Evolutionary conservation across 2,329 filamentous ascomycete species (phyloP).

Genomic region (Aspergillus sclerotialis): DNA sequence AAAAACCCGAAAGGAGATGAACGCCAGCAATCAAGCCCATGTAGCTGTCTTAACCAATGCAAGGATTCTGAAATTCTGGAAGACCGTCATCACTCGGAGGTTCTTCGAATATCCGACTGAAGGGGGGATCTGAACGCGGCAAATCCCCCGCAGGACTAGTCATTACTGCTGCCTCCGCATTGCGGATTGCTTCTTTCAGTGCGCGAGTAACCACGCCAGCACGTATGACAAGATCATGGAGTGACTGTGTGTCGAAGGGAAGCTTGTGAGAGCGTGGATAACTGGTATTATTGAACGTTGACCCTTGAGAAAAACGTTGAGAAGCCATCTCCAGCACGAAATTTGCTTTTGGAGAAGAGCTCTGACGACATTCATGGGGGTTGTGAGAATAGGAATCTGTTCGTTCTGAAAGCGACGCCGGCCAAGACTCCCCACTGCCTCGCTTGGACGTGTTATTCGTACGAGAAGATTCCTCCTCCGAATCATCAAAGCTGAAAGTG

Average conservation of each 20-base stretch:
- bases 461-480: conserved; percentile 45
- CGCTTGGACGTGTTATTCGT: conserved; percentile 22
- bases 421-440: conserved; percentile 25
- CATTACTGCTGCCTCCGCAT: conserved; percentile 42
- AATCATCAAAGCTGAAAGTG: conserved; percentile 52
- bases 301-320: conserved; percentile 31
- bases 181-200: conserved; percentile 44
- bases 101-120: conserved; percentile 43
- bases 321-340: conserved; percentile 57
- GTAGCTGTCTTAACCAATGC: conserved; percentile 19
- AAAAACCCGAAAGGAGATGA: too few relatives aligned
- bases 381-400: conserved; percentile 32
- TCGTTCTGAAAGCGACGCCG: conserved; percentile 18
- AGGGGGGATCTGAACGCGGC: conserved; percentile 35
- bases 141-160: conserved; percentile 19
- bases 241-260: conserved; percentile 59
- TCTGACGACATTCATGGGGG: conserved; percentile 36
- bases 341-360: conserved; percentile 45
- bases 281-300: conserved; percentile 16
- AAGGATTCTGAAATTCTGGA: conserved; percentile 19
- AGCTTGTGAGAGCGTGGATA: conserved; percentile 43
- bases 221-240: conserved; percentile 53
- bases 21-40: too few relatives aligned
- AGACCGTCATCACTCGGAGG: conserved; percentile 27
- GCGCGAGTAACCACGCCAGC: conserved; percentile 44